Percentiles rank a stretch among this genome's conserved stretches.
Evolutionary conservation across 2,329 filamentous ascomycete species (phyloP).

Genomic region (Falciphora oryzae): DNA sequence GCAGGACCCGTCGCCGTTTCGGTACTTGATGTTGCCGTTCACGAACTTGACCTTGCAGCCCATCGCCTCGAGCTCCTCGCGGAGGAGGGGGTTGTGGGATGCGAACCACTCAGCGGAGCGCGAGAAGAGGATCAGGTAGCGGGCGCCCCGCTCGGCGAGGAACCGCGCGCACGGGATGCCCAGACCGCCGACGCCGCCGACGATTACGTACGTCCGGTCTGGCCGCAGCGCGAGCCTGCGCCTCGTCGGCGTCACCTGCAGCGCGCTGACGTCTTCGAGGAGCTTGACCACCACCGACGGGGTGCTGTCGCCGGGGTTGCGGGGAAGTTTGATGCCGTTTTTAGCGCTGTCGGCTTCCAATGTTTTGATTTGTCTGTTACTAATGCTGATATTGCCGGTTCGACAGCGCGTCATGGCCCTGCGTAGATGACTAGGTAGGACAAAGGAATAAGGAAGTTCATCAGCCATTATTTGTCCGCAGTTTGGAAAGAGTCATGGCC

Average conservation of each 20-base stretch:
- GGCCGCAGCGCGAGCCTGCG: constrained; percentile 1
- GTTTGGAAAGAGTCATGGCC: no score
- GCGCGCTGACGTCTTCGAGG: background rate
- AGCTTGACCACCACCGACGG: background rate
- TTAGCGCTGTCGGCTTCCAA: background rate
- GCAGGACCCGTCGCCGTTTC: constrained; percentile 8
- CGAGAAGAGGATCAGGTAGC: constrained; percentile 32
- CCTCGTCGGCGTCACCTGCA: background rate
- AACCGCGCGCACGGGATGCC: constrained; percentile 28
- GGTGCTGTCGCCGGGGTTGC: background rate
- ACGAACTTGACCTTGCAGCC: constrained; percentile 17
- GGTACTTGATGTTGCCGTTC: constrained; percentile 11
- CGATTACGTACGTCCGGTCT: constrained; percentile 29
- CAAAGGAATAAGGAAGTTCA: background rate
- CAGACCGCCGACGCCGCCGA: constrained; percentile 33
- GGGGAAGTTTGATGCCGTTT: background rate
- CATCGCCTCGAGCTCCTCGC: constrained; percentile 17
- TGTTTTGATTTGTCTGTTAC: background rate
- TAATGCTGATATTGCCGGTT: background rate
- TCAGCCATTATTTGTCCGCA: background rate
- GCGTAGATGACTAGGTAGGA: background rate
- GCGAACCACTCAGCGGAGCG: constrained; percentile 21
- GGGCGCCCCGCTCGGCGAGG: constrained; percentile 32
- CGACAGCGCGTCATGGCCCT: background rate
- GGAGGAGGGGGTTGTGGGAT: constrained; percentile 14